Evolutionary conservation across 768 basidiomycete species (phyloP).

Genomic region (Trametes punicea): DNA sequence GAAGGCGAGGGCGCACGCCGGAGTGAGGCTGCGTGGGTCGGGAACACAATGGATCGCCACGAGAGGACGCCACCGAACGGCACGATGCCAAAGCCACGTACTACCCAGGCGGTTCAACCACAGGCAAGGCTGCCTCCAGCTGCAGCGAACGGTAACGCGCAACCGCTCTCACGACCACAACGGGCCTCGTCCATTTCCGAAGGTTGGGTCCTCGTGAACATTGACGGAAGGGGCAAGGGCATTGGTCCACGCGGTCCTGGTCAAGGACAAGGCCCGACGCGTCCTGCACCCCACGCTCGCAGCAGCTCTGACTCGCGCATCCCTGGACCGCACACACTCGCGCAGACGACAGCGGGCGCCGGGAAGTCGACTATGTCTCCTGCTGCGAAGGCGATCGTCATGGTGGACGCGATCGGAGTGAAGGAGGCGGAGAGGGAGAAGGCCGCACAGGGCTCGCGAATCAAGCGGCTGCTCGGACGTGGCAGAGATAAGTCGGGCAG

Average conservation of each 20-base stretch:
- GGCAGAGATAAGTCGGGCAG: constrained; percentile 12
- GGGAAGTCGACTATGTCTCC: constrained; percentile 37
- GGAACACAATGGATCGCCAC: constrained; percentile 37
- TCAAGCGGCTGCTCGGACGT: constrained; percentile 17
- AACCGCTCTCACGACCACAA: background rate
- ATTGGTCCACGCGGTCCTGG: background rate
- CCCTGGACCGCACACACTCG: constrained; percentile 13
- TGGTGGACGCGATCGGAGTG: constrained; percentile 55
- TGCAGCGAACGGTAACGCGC: background rate
- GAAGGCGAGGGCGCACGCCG: constrained; percentile 44
- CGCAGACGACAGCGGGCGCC: constrained; percentile 15
- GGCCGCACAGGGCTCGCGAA: constrained; percentile 18
- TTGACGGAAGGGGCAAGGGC: constrained; percentile 20
- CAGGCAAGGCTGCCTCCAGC: background rate
- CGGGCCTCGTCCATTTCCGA: constrained; percentile 20
- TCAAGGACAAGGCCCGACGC: constrained; percentile 6
- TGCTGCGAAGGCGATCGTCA: constrained; percentile 60
- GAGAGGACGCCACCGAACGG: background rate
- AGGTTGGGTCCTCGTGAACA: constrained; percentile 32
- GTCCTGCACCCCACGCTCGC: constrained; percentile 21
- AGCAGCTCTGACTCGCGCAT: constrained; percentile 27
- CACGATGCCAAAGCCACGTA: constrained; percentile 5
- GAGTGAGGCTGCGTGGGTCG: constrained; percentile 63
- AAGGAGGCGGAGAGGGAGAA: constrained; percentile 32
- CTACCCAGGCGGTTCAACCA: background rate